Conservation (phyloP, 2,329 filamentous ascomycete genomes). For the Paraphaeosphaeria minitans region DNA sequence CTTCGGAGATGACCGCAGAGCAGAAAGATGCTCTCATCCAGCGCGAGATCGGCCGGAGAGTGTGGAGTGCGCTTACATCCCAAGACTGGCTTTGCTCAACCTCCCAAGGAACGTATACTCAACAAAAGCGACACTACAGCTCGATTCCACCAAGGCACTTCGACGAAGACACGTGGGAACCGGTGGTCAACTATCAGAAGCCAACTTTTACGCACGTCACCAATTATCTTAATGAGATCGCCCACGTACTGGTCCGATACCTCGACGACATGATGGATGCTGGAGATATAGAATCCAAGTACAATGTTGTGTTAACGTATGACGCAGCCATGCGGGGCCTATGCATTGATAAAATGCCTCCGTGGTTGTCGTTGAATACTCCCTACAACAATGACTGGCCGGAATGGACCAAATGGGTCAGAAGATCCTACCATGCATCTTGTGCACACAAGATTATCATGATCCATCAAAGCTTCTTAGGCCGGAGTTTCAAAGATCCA, state of each 20-base stretch:
- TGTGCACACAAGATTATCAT: conserved; percentile 54
- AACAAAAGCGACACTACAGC: conserved; percentile 45
- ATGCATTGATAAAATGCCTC: conserved; percentile 41
- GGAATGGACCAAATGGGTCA: conserved; percentile 48
- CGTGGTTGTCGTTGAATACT: conserved; percentile 39
- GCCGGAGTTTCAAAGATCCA: conserved; percentile 49
- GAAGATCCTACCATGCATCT: conserved; percentile 47
- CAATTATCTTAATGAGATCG: conserved; percentile 45
- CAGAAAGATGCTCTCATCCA: conserved; percentile 37
- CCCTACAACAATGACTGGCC: conserved; percentile 48
- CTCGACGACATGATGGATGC: conserved; percentile 46
- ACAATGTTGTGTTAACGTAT: conserved; percentile 49
- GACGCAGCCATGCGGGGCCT: conserved; percentile 47
- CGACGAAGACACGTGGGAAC: conserved; percentile 43
- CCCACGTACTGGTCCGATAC: conserved; percentile 44
- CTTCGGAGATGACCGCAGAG: conserved; percentile 21
- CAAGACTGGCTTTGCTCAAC: conserved; percentile 53
- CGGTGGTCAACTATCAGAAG: conserved; percentile 21
- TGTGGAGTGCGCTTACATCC: conserved; percentile 47
- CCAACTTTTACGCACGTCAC: conserved; percentile 39
- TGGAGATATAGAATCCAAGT: conserved; percentile 43
- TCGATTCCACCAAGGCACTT: conserved; percentile 43
- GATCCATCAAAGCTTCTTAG: conserved; percentile 52
- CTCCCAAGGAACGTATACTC: conserved; percentile 47
- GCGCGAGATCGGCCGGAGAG: conserved; percentile 47